Conservation (phyloP, 108 stramenopile genomes). For the Fragilariopsis cylindrus region DNA sequence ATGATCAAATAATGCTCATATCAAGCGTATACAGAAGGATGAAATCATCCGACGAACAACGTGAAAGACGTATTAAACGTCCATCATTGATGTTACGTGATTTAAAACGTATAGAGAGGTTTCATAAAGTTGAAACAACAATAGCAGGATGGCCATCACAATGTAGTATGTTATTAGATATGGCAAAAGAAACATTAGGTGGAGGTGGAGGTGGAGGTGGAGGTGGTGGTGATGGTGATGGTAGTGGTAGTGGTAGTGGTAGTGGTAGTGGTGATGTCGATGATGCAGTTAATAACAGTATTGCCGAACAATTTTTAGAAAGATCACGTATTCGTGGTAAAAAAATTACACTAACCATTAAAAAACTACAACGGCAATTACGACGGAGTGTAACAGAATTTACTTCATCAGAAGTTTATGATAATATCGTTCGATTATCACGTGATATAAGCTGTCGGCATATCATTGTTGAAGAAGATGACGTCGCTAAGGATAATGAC, state of each 20-base stretch:
- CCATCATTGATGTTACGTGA: background rate
- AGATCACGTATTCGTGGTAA: background rate
- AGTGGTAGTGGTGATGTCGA: too few species aligned
- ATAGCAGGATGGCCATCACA: slow-evolving; percentile 4
- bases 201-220: too few species aligned
- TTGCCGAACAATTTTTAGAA: slow-evolving; percentile 2
- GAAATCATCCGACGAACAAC: background rate
- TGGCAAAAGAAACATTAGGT: background rate
- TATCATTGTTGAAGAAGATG: background rate
- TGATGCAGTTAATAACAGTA: background rate
- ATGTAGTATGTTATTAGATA: background rate
- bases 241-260: too few species aligned
- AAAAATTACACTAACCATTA: background rate
- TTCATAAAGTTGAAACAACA: slow-evolving; percentile 7
- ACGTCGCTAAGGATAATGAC: background rate
- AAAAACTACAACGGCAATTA: background rate
- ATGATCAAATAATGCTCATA: background rate
- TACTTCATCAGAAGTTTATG: slow-evolving; percentile 2
- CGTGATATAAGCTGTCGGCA: background rate
- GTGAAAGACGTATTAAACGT: background rate
- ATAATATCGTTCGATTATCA: slow-evolving; percentile 4
- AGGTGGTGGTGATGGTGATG: too few species aligned
- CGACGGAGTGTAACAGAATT: background rate
- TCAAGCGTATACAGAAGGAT: background rate
- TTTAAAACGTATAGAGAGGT: slow-evolving; percentile 1